A percentile compares a stretch with the other conserved stretches of the same genome.
Evolutionary conservation across 257 asterid genomes (phyloP).

Genomic region (Plectranthus barbatus): DNA sequence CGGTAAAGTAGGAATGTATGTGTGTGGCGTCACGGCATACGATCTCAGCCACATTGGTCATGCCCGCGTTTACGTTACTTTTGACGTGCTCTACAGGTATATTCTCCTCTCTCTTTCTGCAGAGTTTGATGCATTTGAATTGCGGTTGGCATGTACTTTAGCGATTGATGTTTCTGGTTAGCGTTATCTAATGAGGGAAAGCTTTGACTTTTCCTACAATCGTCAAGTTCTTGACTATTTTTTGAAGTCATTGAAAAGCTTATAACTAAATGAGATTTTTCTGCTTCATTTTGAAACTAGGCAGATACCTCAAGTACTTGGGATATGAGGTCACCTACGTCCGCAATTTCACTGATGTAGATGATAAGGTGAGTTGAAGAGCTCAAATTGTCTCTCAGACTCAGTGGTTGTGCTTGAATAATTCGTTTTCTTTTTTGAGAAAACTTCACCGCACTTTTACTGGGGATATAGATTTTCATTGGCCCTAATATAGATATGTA

Average conservation of each 20-base stretch:
- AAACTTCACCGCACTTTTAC: not conserved
- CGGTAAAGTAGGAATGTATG: constrained; percentile 90
- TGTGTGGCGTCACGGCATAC: constrained; percentile 93
- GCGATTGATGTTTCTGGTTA: not conserved
- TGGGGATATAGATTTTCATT: not conserved
- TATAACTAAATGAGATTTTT: constrained; percentile 15
- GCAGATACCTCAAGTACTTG: constrained; percentile 86
- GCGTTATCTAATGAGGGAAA: not conserved
- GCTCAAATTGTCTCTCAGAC: not conserved
- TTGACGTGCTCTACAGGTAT: constrained; percentile 82
- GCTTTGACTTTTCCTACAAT: not conserved
- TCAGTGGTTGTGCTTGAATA: not conserved
- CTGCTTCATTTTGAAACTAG: constrained; percentile 36
- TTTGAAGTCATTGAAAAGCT: not conserved
- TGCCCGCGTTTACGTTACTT: constrained; percentile 90
- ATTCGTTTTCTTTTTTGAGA: not conserved
- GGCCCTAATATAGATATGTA: not conserved
- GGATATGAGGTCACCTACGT: constrained; percentile 90
- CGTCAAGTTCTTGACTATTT: not conserved
- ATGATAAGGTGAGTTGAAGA: constrained; percentile 70
- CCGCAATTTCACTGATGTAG: constrained; percentile 96
- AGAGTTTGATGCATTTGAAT: constrained; percentile 1
- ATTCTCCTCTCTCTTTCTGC: not conserved
- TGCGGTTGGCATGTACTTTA: not conserved
- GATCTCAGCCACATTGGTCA: constrained; percentile 98